A percentile compares a stretch with the other conserved stretches of the same genome.
Conservation (phyloP, 192 early-diverging fungal species). For the Podila epicladia region DNA sequence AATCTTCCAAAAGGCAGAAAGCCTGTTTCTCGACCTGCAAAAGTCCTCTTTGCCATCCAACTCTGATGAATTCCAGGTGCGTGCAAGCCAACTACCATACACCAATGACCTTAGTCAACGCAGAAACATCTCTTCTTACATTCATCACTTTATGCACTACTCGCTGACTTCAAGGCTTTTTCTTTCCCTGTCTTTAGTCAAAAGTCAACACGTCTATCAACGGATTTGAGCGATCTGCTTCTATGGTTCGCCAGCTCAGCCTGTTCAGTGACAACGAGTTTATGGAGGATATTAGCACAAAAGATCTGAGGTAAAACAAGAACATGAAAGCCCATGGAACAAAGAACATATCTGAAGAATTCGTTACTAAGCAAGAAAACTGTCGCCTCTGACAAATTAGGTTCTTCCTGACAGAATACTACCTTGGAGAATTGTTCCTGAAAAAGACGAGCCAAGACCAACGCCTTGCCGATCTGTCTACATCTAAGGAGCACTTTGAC, state of each 20-base stretch:
- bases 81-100: not conserved
- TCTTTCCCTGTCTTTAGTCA: conserved; percentile 24
- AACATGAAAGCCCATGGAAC: not conserved
- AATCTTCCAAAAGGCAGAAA: conserved; percentile 43
- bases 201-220: conserved; percentile 60
- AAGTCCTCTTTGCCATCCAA: conserved; percentile 36
- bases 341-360: not conserved
- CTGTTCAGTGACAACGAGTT: conserved; percentile 91
- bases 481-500: conserved; percentile 53
- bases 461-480: conserved; percentile 54
- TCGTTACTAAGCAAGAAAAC: not conserved
- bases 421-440: conserved; percentile 62
- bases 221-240: conserved; percentile 54
- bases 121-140: not conserved
- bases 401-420: conserved; percentile 67
- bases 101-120: not conserved
- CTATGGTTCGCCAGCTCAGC: conserved; percentile 65
- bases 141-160: not conserved
- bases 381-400: conserved; percentile 18
- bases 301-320: conserved; percentile 69
- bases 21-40: conserved; percentile 33
- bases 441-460: conserved; percentile 53
- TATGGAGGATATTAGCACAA: conserved; percentile 86
- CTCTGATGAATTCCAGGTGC: conserved; percentile 44
- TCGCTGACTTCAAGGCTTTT: not conserved